A percentile compares a stretch with the other conserved stretches of the same genome.
These are phyloP conservation scores for Tanacetum coccineum DNA, from an alignment of 129 eudicot genomes.

Conservation along the genomic window DNA sequence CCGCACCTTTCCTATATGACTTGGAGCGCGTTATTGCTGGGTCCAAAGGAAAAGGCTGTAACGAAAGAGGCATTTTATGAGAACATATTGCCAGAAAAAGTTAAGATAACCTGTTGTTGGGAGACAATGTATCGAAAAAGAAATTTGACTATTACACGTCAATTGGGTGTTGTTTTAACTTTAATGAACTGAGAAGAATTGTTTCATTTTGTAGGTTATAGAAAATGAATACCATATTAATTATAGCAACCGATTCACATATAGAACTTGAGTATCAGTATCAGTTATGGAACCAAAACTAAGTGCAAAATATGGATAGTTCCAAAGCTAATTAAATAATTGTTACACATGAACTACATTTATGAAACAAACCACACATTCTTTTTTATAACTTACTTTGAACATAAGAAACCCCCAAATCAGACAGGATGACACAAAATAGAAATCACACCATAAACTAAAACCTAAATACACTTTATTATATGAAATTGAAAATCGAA, in stretches of 20 bases:
- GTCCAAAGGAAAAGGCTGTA: slow-evolving; percentile 76
- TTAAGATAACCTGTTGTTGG: background rate
- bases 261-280: background rate
- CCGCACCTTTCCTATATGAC: slow-evolving; percentile 61
- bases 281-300: slow-evolving; percentile 1
- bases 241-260: background rate
- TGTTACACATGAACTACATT: no score
- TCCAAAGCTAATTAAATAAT: background rate
- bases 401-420: no score
- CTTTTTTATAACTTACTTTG: no score
- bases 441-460: no score
- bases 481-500: no score
- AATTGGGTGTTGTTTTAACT: no score
- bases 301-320: background rate
- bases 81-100: background rate
- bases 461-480: no score
- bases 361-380: no score
- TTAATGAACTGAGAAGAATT: slow-evolving; percentile 1
- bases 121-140: background rate
- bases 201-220: background rate
- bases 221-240: background rate
- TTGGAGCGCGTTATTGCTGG: slow-evolving; percentile 71
- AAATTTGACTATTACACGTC: slow-evolving; percentile 6
- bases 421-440: no score
- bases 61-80: slow-evolving; percentile 11